Percentiles rank a stretch among this genome's conserved stretches.
These are phyloP conservation scores for Ilex asprella DNA, from an alignment of 257 asterid species.

Conservation along the genomic window DNA sequence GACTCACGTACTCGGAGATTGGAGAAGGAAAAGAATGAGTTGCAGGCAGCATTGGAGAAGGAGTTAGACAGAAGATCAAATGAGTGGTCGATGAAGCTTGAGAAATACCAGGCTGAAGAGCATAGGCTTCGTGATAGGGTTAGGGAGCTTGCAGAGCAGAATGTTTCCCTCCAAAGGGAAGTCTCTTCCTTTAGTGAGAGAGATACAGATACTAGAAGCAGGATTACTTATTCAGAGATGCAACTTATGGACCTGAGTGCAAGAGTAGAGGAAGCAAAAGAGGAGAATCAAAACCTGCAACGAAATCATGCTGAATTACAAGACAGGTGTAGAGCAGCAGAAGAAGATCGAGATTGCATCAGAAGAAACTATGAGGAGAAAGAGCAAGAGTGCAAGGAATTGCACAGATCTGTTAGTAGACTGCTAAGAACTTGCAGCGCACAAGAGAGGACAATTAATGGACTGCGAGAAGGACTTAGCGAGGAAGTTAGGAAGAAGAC, in stretches of 20 bases:
- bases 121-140: slow-evolving; percentile 93
- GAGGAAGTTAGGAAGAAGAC: slow-evolving; percentile 66
- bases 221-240: slow-evolving; percentile 44
- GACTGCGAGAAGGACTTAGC: slow-evolving; percentile 55
- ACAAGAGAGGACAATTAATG: slow-evolving; percentile 90
- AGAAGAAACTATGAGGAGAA: slow-evolving; percentile 68
- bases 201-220: slow-evolving; percentile 45
- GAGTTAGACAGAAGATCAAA: slow-evolving; percentile 88
- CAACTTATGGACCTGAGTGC: slow-evolving; percentile 48
- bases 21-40: slow-evolving; percentile 77
- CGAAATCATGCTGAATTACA: slow-evolving; percentile 49
- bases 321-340: slow-evolving; percentile 56
- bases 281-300: slow-evolving; percentile 51
- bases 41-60: slow-evolving; percentile 73
- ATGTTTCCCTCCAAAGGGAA: slow-evolving; percentile 87
- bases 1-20: slow-evolving; percentile 48
- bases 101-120: slow-evolving; percentile 82
- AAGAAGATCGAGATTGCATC: slow-evolving; percentile 62
- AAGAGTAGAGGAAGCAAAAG: slow-evolving; percentile 43
- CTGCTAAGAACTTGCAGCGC: slow-evolving; percentile 77
- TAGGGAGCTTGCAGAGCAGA: slow-evolving; percentile 92
- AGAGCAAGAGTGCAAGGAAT: slow-evolving; percentile 72
- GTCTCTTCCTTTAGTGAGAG: slow-evolving; percentile 62
- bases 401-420: slow-evolving; percentile 70
- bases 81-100: slow-evolving; percentile 86